Conservation (phyloP, 148 eudicot species). For the Chenopodium album region DNA sequence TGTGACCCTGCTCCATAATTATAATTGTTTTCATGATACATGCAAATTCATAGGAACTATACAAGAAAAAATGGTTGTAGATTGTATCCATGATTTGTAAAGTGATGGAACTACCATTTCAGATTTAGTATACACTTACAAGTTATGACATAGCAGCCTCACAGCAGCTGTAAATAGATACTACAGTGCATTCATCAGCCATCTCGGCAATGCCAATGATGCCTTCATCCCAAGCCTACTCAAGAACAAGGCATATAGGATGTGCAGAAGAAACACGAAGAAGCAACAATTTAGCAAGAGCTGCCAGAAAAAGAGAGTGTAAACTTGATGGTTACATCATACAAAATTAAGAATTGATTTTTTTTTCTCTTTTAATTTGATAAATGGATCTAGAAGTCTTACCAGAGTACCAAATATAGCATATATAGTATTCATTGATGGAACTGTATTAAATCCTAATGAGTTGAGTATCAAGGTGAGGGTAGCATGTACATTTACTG, state of each 20-base stretch:
- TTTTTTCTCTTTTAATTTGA: neutral
- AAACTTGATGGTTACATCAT: neutral
- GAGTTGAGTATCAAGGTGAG: constrained; percentile 57
- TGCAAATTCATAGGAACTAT: neutral
- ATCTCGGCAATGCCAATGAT: constrained; percentile 61
- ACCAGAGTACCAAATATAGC: constrained; percentile 78
- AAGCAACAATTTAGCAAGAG: constrained; percentile 69
- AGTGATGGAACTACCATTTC: constrained; percentile 3
- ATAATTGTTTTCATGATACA: neutral
- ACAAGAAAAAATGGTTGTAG: constrained; percentile 1
- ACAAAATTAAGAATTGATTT: neutral
- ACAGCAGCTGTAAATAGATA: neutral
- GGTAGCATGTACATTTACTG: constrained; percentile 78
- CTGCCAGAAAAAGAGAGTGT: constrained; percentile 36
- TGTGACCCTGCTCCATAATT: neutral
- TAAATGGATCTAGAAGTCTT: constrained; percentile 12
- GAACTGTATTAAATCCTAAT: constrained; percentile 61
- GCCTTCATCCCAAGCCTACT: constrained; percentile 72
- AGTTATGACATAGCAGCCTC: neutral
- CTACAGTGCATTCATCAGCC: constrained; percentile 68
- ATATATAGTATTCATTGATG: constrained; percentile 74
- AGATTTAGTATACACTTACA: neutral
- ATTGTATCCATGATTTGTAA: neutral
- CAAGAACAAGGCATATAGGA: constrained; percentile 74
- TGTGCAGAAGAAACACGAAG: constrained; percentile 84